Evolutionary conservation across 1,284 basidiomycete genomes (phyloP), one percentile per base, ranked within the genome.

Genomic region (Cryptococcus deneoformans): DNA sequence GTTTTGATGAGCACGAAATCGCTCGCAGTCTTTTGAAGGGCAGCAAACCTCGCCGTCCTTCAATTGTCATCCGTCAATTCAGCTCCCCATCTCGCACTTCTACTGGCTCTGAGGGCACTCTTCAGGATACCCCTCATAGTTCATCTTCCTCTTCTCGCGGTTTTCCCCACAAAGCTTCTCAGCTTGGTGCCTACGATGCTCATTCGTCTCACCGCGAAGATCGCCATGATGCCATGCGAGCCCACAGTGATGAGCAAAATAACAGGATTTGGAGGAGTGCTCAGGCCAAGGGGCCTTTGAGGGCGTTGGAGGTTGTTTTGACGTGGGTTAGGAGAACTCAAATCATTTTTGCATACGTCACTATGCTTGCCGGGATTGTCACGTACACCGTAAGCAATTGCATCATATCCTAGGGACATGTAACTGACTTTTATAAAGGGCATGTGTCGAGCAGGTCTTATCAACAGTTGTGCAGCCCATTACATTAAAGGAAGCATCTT

Each of bases 401-500:
- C 45, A 24, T 5, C 24, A 14, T 7, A 3, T 14, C 20, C 46
- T 42, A 34, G 12, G 8, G 7, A 20, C 20, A 20, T 20, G 1
- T 20, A 39, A 16, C 45, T 53, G 42, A 53, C 40, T 20, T 7
- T 12, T 20, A 11, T 8, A 16, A 11, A 69, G 66, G 71, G 57
- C 58, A 77, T 72, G 70, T 63, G 62, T 54, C 65, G 66, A 48
- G 63, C 59, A 3, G 85, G 82, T 62, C 89, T 86, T 68, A 68
- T 87, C 60, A 93, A 92, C 68, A 86, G 85, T 0, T 97, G 93
- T 66, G 81, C 93, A 16, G 94, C 95, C 0, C 94, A 98, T 79
- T 79, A 93, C 48, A 95, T 98, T 81, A 98, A 93, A 83, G 91
- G 92, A 46, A 85, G 82, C 39, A 92, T 93, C 61, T 93, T 94